A percentile compares a stretch with the other conserved stretches of the same genome.
These are phyloP conservation scores for Scedosporium apiospermum DNA, from an alignment of 2,329 filamentous ascomycete genomes.

Conservation along the genomic window DNA sequence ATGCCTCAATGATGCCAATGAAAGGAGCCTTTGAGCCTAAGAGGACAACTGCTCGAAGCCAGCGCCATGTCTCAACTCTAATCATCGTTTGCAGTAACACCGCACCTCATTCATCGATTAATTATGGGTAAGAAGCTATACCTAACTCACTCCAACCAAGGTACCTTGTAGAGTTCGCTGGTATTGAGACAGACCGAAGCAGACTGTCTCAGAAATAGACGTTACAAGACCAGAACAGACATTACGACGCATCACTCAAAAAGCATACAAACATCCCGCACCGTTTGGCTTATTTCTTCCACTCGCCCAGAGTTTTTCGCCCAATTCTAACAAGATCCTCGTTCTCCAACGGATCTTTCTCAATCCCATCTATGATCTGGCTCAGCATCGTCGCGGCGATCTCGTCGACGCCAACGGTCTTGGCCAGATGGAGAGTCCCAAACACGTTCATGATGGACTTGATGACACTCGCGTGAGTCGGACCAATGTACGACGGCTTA, in stretches of 20 bases:
- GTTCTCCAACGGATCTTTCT: slow-evolving; percentile 33
- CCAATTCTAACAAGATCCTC: slow-evolving; percentile 31
- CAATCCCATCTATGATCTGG: slow-evolving; percentile 33
- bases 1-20: too few species aligned
- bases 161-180: too few species aligned
- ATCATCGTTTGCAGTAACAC: too few species aligned
- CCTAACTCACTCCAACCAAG: too few species aligned
- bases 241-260: background rate
- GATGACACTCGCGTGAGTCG: background rate
- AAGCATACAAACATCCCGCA: background rate
- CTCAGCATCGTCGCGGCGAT: slow-evolving; percentile 33
- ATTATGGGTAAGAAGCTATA: too few species aligned
- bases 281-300: background rate
- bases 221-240: background rate
- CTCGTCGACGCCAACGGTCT: slow-evolving; percentile 23
- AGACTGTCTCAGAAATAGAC: too few species aligned
- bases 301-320: background rate
- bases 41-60: too few species aligned
- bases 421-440: slow-evolving; percentile 10
- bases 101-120: too few species aligned
- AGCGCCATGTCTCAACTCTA: too few species aligned
- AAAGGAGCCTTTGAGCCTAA: too few species aligned
- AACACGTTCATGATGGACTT: slow-evolving; percentile 7
- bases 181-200: too few species aligned
- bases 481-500: slow-evolving; percentile 32